Evolutionary conservation across 805 yeast genomes (phyloP).

Genomic region (Myxozyma vanderwaltii): DNA sequence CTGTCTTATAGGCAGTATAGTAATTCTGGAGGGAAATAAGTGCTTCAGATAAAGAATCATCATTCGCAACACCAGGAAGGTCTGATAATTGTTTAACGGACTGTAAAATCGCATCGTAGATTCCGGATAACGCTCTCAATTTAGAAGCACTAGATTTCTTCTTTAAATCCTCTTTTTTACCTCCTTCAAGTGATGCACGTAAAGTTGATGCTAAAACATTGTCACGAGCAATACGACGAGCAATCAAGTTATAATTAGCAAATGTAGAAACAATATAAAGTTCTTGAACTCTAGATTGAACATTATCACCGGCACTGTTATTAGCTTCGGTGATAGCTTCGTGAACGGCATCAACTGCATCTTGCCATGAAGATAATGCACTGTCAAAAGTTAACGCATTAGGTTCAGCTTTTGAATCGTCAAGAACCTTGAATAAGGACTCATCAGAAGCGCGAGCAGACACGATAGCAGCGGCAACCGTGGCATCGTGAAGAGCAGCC

Average conservation of each 20-base stretch:
- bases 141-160: conserved; percentile 19
- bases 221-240: conserved; percentile 76
- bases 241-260: conserved; percentile 65
- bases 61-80: conserved; percentile 90
- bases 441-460: conserved; percentile 38
- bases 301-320: conserved; percentile 37
- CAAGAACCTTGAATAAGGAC: conserved; percentile 24
- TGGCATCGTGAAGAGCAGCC: conserved; percentile 69
- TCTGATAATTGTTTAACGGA: conserved; percentile 66
- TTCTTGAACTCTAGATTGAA: conserved; percentile 58
- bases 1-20: conserved; percentile 44
- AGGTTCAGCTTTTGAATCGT: conserved; percentile 33
- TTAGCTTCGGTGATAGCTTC: conserved; percentile 47
- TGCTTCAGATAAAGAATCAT: conserved; percentile 63
- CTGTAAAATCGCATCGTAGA: conserved; percentile 54
- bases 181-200: conserved; percentile 11
- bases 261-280: conserved; percentile 75
- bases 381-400: conserved; percentile 51
- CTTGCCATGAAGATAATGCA: conserved; percentile 67
- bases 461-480: conserved; percentile 55
- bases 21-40: conserved; percentile 54
- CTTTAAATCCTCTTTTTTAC: conserved; percentile 1
- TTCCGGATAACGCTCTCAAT: conserved; percentile 46
- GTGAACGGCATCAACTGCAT: conserved; percentile 62
- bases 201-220: conserved; percentile 24